Evolutionary conservation across 306 rosid species (phyloP), one percentile per base, ranked within the genome.

Genomic region (Carpinus fangiana): DNA sequence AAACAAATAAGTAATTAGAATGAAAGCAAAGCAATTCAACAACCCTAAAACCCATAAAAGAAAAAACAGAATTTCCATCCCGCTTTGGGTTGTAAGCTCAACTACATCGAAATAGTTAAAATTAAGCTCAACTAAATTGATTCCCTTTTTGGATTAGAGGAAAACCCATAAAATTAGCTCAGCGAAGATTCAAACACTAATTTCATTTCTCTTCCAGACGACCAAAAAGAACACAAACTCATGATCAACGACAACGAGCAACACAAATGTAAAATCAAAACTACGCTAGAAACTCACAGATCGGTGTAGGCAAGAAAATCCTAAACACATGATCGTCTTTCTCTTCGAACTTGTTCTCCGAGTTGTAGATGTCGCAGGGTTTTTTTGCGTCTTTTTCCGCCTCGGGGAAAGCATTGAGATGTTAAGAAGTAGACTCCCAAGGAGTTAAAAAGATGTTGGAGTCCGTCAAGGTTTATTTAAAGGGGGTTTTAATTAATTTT

Each of bases 271-370:
- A 28, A 3, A 56, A 53, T 64, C 20, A 38, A 55, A 26, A 16
- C n/a, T 8, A 43, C 41, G 51, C 57, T 54, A 61, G 61, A 36
- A 84, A 84, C 90, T 89, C 82, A 89, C 97, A 26, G 70, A 80
- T 78, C 7, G 76, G 60, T 21, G 47, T 38, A 51, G n/a, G 56
- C 59, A 72, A 76, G 81, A 75, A 78, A 90, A 76, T 79, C 86
- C 90, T 59, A 87, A 60, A 62, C 70, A 84, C 91, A 90, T 88
- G 76, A 85, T 81, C 85, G 82, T 31, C 74, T 64, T 57, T 12
- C 45, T 43, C 69, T 66, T n/a, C 14, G 26, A 17, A 57, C 8
- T 28, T 57, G 17, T 12, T 52, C 41, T 26, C 61, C 61, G 41
- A 52, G 21, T 0, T 41, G 41, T 4, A 17, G 61, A 51, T 23